These are phyloP conservation scores for Naumovozyma baii DNA, from an alignment of 805 yeast genomes.

Conservation along the genomic window DNA sequence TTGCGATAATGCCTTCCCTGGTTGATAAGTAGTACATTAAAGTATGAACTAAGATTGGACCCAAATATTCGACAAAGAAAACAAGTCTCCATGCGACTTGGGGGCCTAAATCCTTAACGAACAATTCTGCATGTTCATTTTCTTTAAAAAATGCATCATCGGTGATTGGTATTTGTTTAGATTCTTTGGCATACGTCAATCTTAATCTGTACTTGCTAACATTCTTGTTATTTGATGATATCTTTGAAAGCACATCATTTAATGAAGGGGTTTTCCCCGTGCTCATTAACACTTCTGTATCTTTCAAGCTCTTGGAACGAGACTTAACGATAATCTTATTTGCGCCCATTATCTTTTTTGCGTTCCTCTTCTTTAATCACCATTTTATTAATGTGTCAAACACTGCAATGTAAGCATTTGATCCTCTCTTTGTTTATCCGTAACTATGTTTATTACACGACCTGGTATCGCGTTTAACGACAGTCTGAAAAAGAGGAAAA, in stretches of 20 bases:
- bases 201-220: conserved; percentile 46
- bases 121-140: conserved; percentile 35
- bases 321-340: conserved; percentile 40
- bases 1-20: conserved; percentile 6
- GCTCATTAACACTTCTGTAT: conserved; percentile 32
- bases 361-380: not conserved
- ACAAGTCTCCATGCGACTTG: conserved; percentile 90
- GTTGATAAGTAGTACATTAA: conserved; percentile 42
- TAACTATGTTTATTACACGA: no score
- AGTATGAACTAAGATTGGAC: conserved; percentile 78
- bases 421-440: no score
- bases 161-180: conserved; percentile 27
- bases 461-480: no score
- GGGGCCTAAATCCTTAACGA: conserved; percentile 83
- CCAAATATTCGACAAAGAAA: conserved; percentile 78
- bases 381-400: no score
- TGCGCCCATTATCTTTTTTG: not conserved
- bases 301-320: conserved; percentile 49
- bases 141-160: conserved; percentile 24
- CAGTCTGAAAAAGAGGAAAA: no score
- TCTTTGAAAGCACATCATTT: conserved; percentile 34
- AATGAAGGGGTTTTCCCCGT: conserved; percentile 32
- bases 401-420: no score
- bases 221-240: conserved; percentile 36
- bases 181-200: conserved; percentile 35